Evolutionary conservation across 2,329 filamentous ascomycete species (phyloP).

Genomic region (Fusarium buxicola): DNA sequence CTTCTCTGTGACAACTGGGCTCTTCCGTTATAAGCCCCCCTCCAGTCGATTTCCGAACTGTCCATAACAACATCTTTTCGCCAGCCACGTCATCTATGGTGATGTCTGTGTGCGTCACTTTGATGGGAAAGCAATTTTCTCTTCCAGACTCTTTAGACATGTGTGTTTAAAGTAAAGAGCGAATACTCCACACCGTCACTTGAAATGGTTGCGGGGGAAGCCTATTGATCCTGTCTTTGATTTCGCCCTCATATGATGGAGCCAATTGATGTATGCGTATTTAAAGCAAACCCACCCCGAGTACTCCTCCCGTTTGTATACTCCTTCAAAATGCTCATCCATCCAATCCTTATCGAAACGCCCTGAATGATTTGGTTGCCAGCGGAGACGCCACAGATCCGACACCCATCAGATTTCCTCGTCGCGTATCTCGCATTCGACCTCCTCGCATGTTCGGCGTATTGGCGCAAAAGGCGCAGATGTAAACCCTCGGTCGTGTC

Average conservation of each 20-base stretch:
- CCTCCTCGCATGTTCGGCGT: slow-evolving; percentile 66
- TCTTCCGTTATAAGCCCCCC: no score
- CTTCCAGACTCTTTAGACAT: no score
- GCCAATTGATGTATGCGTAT: slow-evolving; percentile 24
- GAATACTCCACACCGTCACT: not conserved
- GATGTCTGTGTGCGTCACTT: not conserved
- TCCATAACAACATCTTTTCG: not conserved
- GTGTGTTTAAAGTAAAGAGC: no score
- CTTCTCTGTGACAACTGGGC: no score
- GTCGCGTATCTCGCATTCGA: slow-evolving; percentile 59
- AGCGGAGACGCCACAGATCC: slow-evolving; percentile 53
- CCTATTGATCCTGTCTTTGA: slow-evolving; percentile 2
- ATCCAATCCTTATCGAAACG: slow-evolving; percentile 52
- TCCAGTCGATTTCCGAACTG: no score
- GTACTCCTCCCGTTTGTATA: slow-evolving; percentile 35
- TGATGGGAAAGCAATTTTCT: no score
- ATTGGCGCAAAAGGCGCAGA: slow-evolving; percentile 72
- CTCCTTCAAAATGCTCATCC: slow-evolving; percentile 38
- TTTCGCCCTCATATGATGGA: not conserved
- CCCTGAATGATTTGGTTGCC: slow-evolving; percentile 57
- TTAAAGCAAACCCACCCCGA: slow-evolving; percentile 28
- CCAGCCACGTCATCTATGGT: not conserved
- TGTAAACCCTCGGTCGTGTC: slow-evolving; percentile 70
- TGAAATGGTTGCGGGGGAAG: not conserved
- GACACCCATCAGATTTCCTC: slow-evolving; percentile 43